A percentile compares a stretch with the other conserved stretches of the same genome.
phyloP scores from a whole-genome alignment of 2,329 filamentous ascomycete genomes.

The Sporothrix curviconia region DNA sequence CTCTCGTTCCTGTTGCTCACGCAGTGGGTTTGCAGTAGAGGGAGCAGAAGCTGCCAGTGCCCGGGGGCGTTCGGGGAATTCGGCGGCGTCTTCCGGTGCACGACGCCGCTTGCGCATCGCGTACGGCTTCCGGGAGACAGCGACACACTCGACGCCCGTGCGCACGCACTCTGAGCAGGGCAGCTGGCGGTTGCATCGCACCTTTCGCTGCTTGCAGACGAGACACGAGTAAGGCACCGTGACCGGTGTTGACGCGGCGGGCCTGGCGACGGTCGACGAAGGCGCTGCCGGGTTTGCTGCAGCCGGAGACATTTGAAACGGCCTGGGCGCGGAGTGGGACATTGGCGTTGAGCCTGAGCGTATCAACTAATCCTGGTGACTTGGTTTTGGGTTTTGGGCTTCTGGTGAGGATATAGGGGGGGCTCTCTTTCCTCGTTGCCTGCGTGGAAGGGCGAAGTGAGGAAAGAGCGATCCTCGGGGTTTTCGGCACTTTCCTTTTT shows the following conservation, averaged over 20 bases:
- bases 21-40: background rate
- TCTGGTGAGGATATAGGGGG: background rate
- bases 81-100: background rate
- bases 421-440: background rate
- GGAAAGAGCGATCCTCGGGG: background rate
- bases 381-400: no score
- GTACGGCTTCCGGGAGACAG: constrained; percentile 31
- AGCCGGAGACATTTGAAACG: background rate
- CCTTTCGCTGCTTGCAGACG: constrained; percentile 46
- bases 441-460: background rate
- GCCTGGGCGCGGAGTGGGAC: background rate
- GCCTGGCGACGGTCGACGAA: background rate
- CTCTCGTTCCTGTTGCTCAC: background rate
- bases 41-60: background rate
- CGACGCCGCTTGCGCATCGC: constrained; percentile 40
- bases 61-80: background rate
- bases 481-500: constrained; percentile 5
- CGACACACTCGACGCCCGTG: constrained; percentile 29
- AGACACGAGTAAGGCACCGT: constrained; percentile 37
- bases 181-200: constrained; percentile 40
- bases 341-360: no score
- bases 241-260: background rate
- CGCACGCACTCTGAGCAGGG: constrained; percentile 39
- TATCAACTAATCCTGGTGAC: no score
- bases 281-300: background rate